Base-by-base conservation (phyloP, 768 basidiomycete genomes). In the Tricholoma sp. region DNA sequence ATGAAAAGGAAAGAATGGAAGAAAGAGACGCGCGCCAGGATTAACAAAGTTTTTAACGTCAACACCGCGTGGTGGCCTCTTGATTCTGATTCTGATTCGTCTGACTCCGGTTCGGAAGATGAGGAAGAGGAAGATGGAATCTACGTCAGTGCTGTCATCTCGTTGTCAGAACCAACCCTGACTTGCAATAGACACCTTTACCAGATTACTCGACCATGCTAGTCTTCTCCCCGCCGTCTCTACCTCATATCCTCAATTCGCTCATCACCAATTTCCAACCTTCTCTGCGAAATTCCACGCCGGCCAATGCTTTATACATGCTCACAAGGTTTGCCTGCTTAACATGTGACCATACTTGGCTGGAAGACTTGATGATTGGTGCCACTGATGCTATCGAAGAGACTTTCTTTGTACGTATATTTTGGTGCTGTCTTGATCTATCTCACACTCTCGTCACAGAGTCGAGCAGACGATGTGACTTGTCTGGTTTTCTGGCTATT, bases 401-500 rank as follows among this genome's bases (percentile, higher is more conserved):
- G 50, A 85, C 84, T 9, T 88, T 97, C 59, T 95, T 95, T 67
- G 97, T 96, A 69, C 75, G 94, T 77, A 21, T 54, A 6, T 16
- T 18, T 39, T 16, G 50, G 10, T 54, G 19, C 41, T 59, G 32
- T 52, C 50, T 52, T 14, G 52, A 24, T 14, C 21, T 57, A 54
- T 63, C 19, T 52, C 54, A 56, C 56, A 66, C 19, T 52, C 35
- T 59, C 53, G 32, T 43, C 50, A 50, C 66, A 98, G 95, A 85
- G 75, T 64, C 85, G 83, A 60, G 80, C 89, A 19, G 94, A 97
- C 63, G 91, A 98, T 67, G 72, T 97, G 29, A 85, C 91, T 4
- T 86, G 84, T 66, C 79, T 96, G 22, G 81, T 94, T 32, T 98
- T 98, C 71, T 99, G 97, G 95, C 73, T 96, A 47, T 91, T 94